A percentile compares a stretch with the other conserved stretches of the same genome.
These are phyloP conservation scores for Tranzscheliella williamsii DNA, from an alignment of 1,284 basidiomycete genomes.

Conservation along the genomic window DNA sequence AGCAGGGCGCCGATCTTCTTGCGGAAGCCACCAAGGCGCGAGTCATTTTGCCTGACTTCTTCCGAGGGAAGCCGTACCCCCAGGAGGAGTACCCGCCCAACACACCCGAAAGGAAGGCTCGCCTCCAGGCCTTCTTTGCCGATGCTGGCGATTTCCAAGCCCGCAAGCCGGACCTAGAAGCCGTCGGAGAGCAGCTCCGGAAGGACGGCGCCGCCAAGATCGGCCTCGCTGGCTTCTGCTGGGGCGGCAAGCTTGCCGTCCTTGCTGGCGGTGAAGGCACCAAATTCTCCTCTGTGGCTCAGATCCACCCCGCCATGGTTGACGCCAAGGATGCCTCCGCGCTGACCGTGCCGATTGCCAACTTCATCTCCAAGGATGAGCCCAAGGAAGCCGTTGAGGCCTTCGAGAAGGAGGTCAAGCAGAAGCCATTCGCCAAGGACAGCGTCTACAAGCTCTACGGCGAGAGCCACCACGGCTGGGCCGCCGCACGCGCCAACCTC, in stretches of 20 bases:
- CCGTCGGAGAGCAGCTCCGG: slow-evolving; percentile 65
- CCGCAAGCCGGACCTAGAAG: slow-evolving; percentile 64
- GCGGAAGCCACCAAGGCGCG: slow-evolving; percentile 62
- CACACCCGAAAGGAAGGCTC: slow-evolving; percentile 62
- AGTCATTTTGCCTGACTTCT: slow-evolving; percentile 72
- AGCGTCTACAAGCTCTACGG: slow-evolving; percentile 67
- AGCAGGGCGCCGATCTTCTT: slow-evolving; percentile 67
- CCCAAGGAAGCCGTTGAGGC: slow-evolving; percentile 64
- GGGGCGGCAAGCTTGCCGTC: slow-evolving; percentile 48
- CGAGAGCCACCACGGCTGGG: slow-evolving; percentile 69
- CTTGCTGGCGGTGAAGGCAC: slow-evolving; percentile 36
- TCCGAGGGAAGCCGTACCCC: slow-evolving; percentile 67
- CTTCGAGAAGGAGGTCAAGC: slow-evolving; percentile 64
- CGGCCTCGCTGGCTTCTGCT: slow-evolving; percentile 64
- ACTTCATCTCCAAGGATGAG: slow-evolving; percentile 71
- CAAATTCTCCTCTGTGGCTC: slow-evolving; percentile 41
- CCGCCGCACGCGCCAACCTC: slow-evolving; percentile 72
- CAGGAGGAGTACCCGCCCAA: slow-evolving; percentile 66
- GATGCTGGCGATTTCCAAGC: slow-evolving; percentile 62
- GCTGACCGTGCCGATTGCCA: slow-evolving; percentile 67
- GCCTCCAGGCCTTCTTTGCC: slow-evolving; percentile 64
- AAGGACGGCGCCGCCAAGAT: slow-evolving; percentile 65
- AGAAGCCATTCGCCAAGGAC: slow-evolving; percentile 64
- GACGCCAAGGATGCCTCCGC: slow-evolving; percentile 66
- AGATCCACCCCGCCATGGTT: slow-evolving; percentile 64